Conservation (phyloP, 306 rosid genomes). For the Luffa aegyptiaca region DNA sequence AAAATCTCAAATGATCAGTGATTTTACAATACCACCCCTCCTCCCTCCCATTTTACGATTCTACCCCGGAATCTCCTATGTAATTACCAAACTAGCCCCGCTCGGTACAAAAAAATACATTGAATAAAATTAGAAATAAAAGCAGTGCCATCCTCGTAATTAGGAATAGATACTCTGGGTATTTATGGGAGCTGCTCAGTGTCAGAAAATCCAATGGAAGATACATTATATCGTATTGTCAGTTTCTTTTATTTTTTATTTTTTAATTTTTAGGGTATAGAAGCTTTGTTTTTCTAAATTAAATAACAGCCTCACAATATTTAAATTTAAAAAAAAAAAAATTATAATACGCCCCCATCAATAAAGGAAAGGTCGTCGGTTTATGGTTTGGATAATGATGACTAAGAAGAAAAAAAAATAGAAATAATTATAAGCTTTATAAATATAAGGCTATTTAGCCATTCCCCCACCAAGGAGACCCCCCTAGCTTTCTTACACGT, state of each 20-base stretch:
- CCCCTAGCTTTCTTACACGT: not conserved
- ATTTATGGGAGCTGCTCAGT: conserved; percentile 16
- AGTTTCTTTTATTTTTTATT: conserved; percentile 10
- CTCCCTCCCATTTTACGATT: conserved; percentile 10
- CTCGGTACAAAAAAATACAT: not conserved
- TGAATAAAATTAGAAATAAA: not conserved
- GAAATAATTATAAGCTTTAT: not conserved
- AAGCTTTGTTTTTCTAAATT: not conserved
- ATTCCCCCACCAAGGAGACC: not conserved
- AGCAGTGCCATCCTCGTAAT: conserved; percentile 34
- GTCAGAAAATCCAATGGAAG: conserved; percentile 94
- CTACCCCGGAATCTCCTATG: not conserved
- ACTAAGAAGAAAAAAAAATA: not conserved
- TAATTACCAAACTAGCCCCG: conserved; percentile 13
- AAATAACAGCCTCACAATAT: conserved; percentile 1
- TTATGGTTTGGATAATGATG: conserved; percentile 13
- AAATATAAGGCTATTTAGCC: not conserved
- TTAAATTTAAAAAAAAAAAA: not conserved
- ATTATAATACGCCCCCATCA: not conserved
- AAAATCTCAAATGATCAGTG: conserved; percentile 55
- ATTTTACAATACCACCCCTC: not conserved
- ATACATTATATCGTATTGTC: conserved; percentile 55
- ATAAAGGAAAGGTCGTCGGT: not conserved
- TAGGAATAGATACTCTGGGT: conserved; percentile 23
- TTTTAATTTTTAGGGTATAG: conserved; percentile 11